Evolutionary conservation across 139 green algal genomes (phyloP), one percentile per base, ranked within the genome.

Genomic region (Chlorella sp.): DNA sequence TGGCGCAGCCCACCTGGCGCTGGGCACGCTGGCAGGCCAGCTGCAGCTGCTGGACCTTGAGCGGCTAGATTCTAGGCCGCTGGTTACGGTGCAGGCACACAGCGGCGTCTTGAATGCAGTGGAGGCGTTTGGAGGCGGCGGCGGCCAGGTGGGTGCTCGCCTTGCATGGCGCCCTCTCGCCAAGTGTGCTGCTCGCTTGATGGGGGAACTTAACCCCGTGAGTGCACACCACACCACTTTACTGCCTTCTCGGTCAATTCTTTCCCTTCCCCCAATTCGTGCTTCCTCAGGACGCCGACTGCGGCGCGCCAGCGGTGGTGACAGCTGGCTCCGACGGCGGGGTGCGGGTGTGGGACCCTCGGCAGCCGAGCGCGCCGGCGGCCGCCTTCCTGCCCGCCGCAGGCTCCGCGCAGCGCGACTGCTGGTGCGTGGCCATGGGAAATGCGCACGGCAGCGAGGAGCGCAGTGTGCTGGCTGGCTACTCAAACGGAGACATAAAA

Each of bases 401-500:
- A 14, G 81, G 81, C 34, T 57, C 53, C 0, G 7, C 57, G n/a
- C 24, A 26, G 18, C 82, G 42, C 3, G 79, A 85, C 12, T 64
- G 42, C 42, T 85, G 79, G 79, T 85, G 87, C 53, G 96, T 98
- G 37, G 94, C 96, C 0, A 95, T 99, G 78, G 97, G 97, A 0
- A 97, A 98, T 89, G 95, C 94, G 2, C 97, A 92, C 91, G 95
- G 97, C 42, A 94, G 98, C 64, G 91, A 96, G 36, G 97, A 99
- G 91, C 94, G 96, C 26, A 97, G 95, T 53, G 90, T 98, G 84
- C 88, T 98, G 85, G 97, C 97, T 16, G 97, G 97, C 9, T 99
- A 98, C 91, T 94, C 96, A 91, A 98, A 97, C 83, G 96, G 96
- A 30, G 96, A 98, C 91, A 86, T 98, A 9, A 98, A 98, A 89